Evolutionary conservation across 176 grass and related monocot genomes (phyloP), one percentile per base, ranked within the genome.

Genomic region (Melocanna baccifera): DNA sequence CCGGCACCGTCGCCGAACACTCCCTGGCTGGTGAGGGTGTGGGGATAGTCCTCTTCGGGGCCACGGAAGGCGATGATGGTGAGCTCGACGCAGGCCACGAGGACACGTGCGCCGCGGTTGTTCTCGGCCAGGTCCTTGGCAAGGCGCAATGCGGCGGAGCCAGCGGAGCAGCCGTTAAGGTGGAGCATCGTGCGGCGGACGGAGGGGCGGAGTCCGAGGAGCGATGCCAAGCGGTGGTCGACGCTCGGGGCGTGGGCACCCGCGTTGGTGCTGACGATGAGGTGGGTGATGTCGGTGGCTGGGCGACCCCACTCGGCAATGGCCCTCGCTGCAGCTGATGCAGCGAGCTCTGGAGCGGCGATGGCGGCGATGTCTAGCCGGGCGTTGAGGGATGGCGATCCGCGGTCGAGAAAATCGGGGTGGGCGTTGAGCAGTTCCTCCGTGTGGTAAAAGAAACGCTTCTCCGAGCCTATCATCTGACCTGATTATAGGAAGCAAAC

Each of bases 11-110:
- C 68, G 3, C 68, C n/a, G 41, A 71, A 71, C 19, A 70, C 6
- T 3, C 11, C 42, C 39, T 45, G 41, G 11, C 19, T 23, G 67
- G 23, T 23, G 67, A 69, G 67, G 20, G 39, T 22, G 20, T 23
- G 2, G 39, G 23, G 6, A 11, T 10, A 13, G 66, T 41, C 37
- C 37, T 69, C 67, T 20, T 43, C 5, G 11, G 67, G 67, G 11
- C 37, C 67, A 2, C 39, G 20, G 36, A 78, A 79, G 52, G 68
- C 46, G 26, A 78, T 29, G 18, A 53, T 30, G 22, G 71, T 86
- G 40, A 86, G 78, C 64, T 86, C 84, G 25, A 63, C 66, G 68
- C 68, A 71, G 25, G 71, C 64, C 16, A 71, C 68, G 40, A 71
- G 68, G 68, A 71, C 68, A 19, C 67, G 67, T 12, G 67, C 67